These are phyloP conservation scores for Mariannaea elegans DNA, from an alignment of 2,329 filamentous ascomycete species.

Conservation along the genomic window DNA sequence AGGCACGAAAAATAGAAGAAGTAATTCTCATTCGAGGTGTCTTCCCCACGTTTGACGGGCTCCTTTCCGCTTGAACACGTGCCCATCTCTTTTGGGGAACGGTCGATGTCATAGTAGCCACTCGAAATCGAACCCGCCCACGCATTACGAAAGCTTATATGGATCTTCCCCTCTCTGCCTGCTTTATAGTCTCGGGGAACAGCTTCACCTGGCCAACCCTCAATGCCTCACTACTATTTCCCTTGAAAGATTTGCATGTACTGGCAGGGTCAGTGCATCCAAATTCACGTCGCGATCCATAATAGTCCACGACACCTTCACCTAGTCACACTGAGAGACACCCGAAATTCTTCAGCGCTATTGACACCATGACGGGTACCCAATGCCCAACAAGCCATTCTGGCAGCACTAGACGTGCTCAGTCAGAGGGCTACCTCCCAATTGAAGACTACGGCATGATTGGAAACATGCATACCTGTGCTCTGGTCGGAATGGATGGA, in stretches of 20 bases:
- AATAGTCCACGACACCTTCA: background rate
- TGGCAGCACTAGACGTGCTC: slow-evolving; percentile 43
- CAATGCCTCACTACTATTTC: background rate
- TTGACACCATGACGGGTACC: slow-evolving; percentile 42
- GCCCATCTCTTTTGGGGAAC: slow-evolving; percentile 4
- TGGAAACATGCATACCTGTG: slow-evolving; percentile 82
- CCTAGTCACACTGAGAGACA: background rate
- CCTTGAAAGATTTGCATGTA: background rate
- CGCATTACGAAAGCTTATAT: slow-evolving; percentile 4
- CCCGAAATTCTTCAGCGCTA: background rate
- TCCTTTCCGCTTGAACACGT: background rate
- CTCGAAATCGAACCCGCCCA: slow-evolving; percentile 1
- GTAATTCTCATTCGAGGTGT: background rate
- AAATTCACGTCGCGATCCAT: background rate
- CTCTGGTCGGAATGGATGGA: slow-evolving; percentile 77
- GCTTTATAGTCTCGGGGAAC: background rate
- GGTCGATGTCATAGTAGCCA: slow-evolving; percentile 6
- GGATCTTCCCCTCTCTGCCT: background rate
- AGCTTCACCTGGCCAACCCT: background rate
- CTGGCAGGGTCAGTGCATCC: background rate
- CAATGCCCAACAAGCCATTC: slow-evolving; percentile 45
- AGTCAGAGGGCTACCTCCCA: slow-evolving; percentile 61
- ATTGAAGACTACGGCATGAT: slow-evolving; percentile 85
- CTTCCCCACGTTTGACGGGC: background rate
- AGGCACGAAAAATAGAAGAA: background rate